These are phyloP conservation scores for Laburnicola sp. DNA, from an alignment of 2,329 filamentous ascomycete species.

Conservation along the genomic window DNA sequence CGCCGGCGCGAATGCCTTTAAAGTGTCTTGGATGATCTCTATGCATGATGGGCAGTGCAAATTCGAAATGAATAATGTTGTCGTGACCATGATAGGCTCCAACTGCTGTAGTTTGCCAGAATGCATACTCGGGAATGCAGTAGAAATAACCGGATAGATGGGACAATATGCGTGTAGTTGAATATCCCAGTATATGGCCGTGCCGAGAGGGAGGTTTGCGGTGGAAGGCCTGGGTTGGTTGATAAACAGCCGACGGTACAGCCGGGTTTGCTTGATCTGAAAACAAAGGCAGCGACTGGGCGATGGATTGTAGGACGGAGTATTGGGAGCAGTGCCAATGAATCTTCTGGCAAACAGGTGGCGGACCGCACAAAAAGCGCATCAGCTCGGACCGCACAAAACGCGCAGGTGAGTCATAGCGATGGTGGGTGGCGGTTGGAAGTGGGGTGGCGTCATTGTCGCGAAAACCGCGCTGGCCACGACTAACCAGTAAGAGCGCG, in stretches of 20 bases:
- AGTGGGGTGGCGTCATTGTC: constrained; percentile 12
- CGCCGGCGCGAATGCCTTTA: constrained; percentile 55
- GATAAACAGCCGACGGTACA: constrained; percentile 3
- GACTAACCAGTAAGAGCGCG: constrained; percentile 2
- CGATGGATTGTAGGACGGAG: constrained; percentile 3
- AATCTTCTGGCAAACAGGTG: constrained; percentile 11
- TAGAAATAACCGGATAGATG: constrained; percentile 19
- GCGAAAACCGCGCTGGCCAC: constrained; percentile 22
- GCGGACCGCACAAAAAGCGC: constrained; percentile 20
- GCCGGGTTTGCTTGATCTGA: constrained; percentile 24
- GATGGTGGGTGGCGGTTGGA: constrained; percentile 1
- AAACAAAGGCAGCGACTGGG: constrained; percentile 23
- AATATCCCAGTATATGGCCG: constrained; percentile 9
- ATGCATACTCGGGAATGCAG: constrained; percentile 6
- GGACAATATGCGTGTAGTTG: constrained; percentile 21
- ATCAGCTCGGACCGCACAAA: constrained; percentile 24
- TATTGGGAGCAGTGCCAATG: no score
- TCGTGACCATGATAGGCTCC: constrained; percentile 38
- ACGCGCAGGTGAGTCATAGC: constrained; percentile 20
- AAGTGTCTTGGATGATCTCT: constrained; percentile 63
- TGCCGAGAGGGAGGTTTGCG: constrained; percentile 15
- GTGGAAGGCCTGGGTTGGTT: constrained; percentile 2
- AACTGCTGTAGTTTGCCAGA: constrained; percentile 16
- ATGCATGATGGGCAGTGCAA: constrained; percentile 80
- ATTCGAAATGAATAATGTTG: constrained; percentile 70